Conservation (phyloP, 148 eudicot species). For the Spergularia bocconei region DNA sequence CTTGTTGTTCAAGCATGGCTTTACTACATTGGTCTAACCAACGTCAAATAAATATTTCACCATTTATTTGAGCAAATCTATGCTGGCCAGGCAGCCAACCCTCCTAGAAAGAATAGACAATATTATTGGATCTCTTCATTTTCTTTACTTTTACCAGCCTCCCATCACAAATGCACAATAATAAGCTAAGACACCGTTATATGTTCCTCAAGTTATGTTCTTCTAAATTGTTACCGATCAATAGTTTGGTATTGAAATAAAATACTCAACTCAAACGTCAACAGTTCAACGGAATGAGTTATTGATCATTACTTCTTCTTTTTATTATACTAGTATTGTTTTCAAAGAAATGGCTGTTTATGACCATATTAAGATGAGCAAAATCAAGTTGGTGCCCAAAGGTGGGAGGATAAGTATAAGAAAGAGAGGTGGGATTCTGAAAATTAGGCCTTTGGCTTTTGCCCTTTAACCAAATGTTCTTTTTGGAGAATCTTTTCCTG, state of each 20-base stretch:
- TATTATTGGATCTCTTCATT: constrained; percentile 26
- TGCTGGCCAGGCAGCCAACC: not conserved
- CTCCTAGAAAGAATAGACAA: constrained; percentile 27
- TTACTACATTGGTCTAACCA: constrained; percentile 16
- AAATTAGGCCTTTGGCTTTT: constrained; percentile 24
- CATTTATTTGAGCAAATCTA: constrained; percentile 17
- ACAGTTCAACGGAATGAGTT: too few species aligned
- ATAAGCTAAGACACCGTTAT: too few species aligned
- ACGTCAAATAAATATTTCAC: not conserved
- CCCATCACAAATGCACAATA: too few species aligned
- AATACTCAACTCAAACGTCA: too few species aligned
- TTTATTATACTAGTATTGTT: too few species aligned
- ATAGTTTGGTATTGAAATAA: too few species aligned
- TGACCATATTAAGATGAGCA: not conserved
- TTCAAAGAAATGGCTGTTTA: too few species aligned
- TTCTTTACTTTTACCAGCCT: not conserved
- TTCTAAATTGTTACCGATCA: too few species aligned
- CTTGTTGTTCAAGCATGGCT: constrained; percentile 10
- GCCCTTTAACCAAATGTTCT: constrained; percentile 8
- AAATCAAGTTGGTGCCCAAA: not conserved
- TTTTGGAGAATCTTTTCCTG: constrained; percentile 23
- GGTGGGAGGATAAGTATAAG: constrained; percentile 31
- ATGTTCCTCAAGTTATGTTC: too few species aligned
- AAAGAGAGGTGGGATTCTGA: constrained; percentile 8
- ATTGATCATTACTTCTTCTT: too few species aligned